Evolutionary conservation across 495 filamentous ascomycete genomes (phyloP).

Genomic region (Usnea hakonensis): DNA sequence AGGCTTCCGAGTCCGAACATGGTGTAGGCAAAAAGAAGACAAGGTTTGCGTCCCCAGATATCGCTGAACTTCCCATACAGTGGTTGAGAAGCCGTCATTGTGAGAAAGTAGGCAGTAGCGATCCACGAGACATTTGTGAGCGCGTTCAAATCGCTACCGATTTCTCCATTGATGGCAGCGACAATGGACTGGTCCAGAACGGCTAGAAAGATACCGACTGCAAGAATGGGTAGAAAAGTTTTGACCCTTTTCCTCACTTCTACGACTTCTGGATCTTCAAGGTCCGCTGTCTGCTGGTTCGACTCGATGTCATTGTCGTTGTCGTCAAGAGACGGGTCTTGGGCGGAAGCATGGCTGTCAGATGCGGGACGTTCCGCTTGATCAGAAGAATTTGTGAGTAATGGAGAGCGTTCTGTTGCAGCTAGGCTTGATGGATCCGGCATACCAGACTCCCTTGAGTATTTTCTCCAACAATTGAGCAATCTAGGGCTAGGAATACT

Average conservation of each 20-base stretch:
- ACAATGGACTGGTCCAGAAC: conserved; percentile 15
- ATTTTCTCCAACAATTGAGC: too few species aligned
- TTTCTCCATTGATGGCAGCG: conserved; percentile 17
- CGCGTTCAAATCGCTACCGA: conserved; percentile 18
- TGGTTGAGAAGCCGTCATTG: conserved; percentile 17
- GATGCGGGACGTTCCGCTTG: background rate
- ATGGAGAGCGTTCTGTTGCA: conserved; percentile 3
- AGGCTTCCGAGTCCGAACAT: conserved; percentile 18
- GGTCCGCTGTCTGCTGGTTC: conserved; percentile 1
- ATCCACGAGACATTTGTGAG: conserved; percentile 18
- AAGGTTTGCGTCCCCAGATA: conserved; percentile 17
- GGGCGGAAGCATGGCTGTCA: background rate
- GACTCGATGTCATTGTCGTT: conserved; percentile 1
- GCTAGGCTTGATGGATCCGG: background rate
- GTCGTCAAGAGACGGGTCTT: too few species aligned
- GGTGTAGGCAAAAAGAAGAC: conserved; percentile 11
- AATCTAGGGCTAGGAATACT: background rate
- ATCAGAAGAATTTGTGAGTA: background rate
- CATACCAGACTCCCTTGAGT: background rate
- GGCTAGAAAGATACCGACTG: conserved; percentile 13
- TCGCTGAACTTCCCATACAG: conserved; percentile 20
- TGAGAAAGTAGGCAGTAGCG: conserved; percentile 18
- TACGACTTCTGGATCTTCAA: background rate
- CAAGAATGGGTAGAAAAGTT: conserved; percentile 6
- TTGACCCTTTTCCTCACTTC: conserved; percentile 12